Base-by-base conservation (phyloP, 495 filamentous ascomycete species). In the Annulohypoxylon bovei region DNA sequence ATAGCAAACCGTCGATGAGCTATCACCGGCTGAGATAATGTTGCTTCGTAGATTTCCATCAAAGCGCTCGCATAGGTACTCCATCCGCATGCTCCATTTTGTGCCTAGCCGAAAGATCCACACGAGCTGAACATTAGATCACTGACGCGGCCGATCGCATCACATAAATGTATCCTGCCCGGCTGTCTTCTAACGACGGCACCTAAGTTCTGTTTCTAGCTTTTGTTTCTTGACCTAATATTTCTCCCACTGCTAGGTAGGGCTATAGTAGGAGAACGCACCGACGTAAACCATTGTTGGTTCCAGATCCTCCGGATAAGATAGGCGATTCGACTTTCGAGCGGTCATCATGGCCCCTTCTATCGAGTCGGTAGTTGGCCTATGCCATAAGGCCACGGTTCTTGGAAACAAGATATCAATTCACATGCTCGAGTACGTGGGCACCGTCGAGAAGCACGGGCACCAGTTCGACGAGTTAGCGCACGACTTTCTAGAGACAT, bases 391-490 rank as follows among this genome's bases (percentile, higher is more conserved):
- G 69, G 75, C 78, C 6, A 82, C 81, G 4, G 71, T 74, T 14
- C 75, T 79, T 6, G 84, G 83, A 49, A 85, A 88, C 68, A 79
- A 79, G 58, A 84, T 86, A 65, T 81, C 86, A 1, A 81, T 88
- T 18, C 86, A 82, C 65, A 84, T 86, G 79, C 81, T 88, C 40
- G 84, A 88, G 65, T 87, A 85, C 65, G 79, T 88, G 20, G 85
- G 80, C 44, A 81, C 83, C 5, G 78, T 78, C 32, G 80, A 83
- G 46, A 71, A 79, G 20, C 78, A 79, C 28, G 79, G 81, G 0
- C 66, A 79, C 54, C 81, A 82, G 22, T 84, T 86, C 70, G 78
- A 81, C 47, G 75, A 80, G n/a, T 75, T 87, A 4, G 82, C 84
- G 0, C 78, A 80, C 32, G 81, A 83, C 42, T 87, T 86, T 61